Percentiles rank a stretch among this genome's conserved stretches.
These are phyloP conservation scores for Pyricularia grisea DNA, from an alignment of 2,329 filamentous ascomycete genomes.

Conservation along the genomic window DNA sequence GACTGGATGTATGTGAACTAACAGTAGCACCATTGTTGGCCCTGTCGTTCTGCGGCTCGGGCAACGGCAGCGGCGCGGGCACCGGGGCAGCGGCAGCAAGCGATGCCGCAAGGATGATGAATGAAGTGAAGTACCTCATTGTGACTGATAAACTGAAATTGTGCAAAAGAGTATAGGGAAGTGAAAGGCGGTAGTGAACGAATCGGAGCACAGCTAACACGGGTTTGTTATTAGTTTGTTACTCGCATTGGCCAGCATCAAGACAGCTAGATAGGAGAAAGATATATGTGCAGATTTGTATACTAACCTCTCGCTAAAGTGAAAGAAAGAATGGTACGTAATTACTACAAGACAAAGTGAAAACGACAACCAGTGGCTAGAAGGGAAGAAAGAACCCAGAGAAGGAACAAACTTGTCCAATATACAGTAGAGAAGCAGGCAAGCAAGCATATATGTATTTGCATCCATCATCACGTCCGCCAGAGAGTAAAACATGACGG, in stretches of 20 bases:
- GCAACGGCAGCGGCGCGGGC: background rate
- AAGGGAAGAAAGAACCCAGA: background rate
- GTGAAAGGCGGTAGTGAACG: background rate
- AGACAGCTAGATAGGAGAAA: background rate
- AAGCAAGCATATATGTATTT: background rate
- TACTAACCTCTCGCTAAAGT: background rate
- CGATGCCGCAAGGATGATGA: constrained; percentile 2
- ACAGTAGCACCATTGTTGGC: constrained; percentile 5
- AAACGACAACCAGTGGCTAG: background rate
- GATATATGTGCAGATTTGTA: background rate
- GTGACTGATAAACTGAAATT: background rate
- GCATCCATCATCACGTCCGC: background rate
- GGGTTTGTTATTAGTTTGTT: background rate
- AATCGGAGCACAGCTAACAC: constrained; percentile 2
- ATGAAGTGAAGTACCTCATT: constrained; percentile 2
- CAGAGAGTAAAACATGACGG: background rate
- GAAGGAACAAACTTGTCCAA: background rate
- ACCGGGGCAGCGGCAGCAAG: background rate
- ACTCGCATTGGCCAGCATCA: background rate
- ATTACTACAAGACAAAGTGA: background rate
- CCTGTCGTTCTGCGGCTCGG: constrained; percentile 4
- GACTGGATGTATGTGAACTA: background rate
- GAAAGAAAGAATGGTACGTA: background rate
- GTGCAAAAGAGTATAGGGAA: background rate
- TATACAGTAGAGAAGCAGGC: background rate